phyloP scores from a whole-genome alignment of 2,329 filamentous ascomycete species.

The Purpureocillium takamizusanense region DNA sequence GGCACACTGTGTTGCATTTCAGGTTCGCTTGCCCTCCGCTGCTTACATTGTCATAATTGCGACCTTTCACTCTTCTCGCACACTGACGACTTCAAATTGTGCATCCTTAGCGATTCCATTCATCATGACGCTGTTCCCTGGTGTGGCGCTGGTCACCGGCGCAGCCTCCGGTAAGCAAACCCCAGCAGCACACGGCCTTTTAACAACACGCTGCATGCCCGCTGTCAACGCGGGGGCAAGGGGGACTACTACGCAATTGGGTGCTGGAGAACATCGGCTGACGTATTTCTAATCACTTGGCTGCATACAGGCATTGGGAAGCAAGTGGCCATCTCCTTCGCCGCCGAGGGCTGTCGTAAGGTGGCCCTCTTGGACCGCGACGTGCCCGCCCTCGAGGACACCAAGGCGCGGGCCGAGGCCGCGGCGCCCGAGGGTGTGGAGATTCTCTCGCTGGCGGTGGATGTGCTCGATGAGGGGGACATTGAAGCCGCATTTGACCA shows the following conservation, averaged over 20 bases:
- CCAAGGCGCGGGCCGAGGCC: slow-evolving; percentile 6
- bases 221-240: too few species aligned
- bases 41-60: too few species aligned
- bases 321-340: slow-evolving; percentile 20
- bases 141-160: slow-evolving; percentile 21
- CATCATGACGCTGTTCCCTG: slow-evolving; percentile 16
- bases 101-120: too few species aligned
- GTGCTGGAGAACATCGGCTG: too few species aligned
- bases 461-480: slow-evolving; percentile 11
- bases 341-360: slow-evolving; percentile 30
- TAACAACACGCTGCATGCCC: too few species aligned
- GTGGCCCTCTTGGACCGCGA: slow-evolving; percentile 32
- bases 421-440: neutral
- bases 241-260: too few species aligned
- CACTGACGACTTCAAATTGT: too few species aligned
- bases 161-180: slow-evolving; percentile 17
- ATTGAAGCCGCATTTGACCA: slow-evolving; percentile 25
- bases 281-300: too few species aligned
- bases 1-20: too few species aligned
- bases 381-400: slow-evolving; percentile 19
- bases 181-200: too few species aligned
- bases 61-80: too few species aligned
- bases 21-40: too few species aligned
- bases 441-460: neutral
- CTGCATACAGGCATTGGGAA: neutral